These are phyloP conservation scores for Starmerella gropengiesseri DNA, from an alignment of 805 yeast species.

Conservation along the genomic window DNA sequence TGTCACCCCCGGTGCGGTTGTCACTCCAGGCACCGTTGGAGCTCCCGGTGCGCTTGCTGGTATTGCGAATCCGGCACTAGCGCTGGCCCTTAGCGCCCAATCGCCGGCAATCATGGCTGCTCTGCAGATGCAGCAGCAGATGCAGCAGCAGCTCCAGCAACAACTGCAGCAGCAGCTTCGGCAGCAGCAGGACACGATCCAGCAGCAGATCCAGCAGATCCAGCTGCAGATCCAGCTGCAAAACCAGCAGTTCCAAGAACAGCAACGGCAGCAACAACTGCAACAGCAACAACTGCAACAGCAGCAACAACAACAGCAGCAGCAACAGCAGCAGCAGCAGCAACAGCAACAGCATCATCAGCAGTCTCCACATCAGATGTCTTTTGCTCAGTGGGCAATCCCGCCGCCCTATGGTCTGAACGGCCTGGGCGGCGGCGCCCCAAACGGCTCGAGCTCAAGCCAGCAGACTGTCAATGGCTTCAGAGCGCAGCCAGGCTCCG, in stretches of 20 bases:
- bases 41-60: too few relatives aligned
- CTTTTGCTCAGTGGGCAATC: background rate
- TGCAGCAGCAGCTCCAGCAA: background rate
- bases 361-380: background rate
- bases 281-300: slow-evolving; percentile 5
- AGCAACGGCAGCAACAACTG: background rate
- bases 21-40: too few relatives aligned
- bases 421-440: too few relatives aligned
- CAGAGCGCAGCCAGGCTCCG: too few relatives aligned
- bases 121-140: background rate
- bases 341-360: slow-evolving; percentile 1
- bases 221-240: background rate
- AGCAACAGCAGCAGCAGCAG: background rate
- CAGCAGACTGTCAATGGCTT: too few relatives aligned
- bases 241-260: background rate
- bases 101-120: background rate
- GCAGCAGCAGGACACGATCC: background rate
- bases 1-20: too few relatives aligned
- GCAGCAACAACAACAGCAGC: too few relatives aligned
- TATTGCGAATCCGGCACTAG: background rate
- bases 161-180: background rate
- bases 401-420: background rate
- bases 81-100: background rate
- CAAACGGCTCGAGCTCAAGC: too few relatives aligned
- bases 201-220: background rate